Conservation (phyloP, 768 basidiomycete species). For the Tulasnella sp. region DNA sequence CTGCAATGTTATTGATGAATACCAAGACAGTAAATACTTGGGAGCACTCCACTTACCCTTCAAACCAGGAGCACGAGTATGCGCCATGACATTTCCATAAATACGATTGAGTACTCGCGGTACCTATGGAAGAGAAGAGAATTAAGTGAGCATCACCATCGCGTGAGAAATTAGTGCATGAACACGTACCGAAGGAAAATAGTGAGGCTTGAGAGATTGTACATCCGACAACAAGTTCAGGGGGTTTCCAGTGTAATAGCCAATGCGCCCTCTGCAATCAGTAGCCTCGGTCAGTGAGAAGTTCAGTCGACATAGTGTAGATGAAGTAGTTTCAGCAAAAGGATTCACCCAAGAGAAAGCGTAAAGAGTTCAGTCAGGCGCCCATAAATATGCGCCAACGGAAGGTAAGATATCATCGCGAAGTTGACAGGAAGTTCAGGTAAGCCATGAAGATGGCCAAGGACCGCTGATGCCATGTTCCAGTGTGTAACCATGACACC, state of each 20-base stretch:
- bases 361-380: conserved; percentile 36
- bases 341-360: conserved; percentile 47
- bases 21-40: too few relatives aligned
- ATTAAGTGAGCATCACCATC: too few relatives aligned
- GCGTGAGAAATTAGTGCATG: neutral
- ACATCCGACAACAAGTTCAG: conserved; percentile 86
- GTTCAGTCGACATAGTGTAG: too few relatives aligned
- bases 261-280: conserved; percentile 49
- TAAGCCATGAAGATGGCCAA: conserved; percentile 2
- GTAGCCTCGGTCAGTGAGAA: too few relatives aligned
- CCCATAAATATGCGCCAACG: conserved; percentile 67
- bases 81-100: conserved; percentile 39
- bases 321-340: neutral
- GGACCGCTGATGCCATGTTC: neutral
- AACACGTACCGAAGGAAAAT: conserved; percentile 53
- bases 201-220: conserved; percentile 68
- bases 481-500: conserved; percentile 31
- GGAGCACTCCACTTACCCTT: conserved; percentile 51
- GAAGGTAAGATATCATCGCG: conserved; percentile 15
- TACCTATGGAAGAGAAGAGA: conserved; percentile 27
- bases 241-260: conserved; percentile 82
- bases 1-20: too few relatives aligned
- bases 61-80: conserved; percentile 58
- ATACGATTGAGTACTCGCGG: conserved; percentile 80
- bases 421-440: neutral